Percentiles rank a stretch among this genome's conserved stretches.
These are phyloP conservation scores for Ascochyta viciae-villosae DNA, from an alignment of 2,329 filamentous ascomycete species.

Conservation along the genomic window DNA sequence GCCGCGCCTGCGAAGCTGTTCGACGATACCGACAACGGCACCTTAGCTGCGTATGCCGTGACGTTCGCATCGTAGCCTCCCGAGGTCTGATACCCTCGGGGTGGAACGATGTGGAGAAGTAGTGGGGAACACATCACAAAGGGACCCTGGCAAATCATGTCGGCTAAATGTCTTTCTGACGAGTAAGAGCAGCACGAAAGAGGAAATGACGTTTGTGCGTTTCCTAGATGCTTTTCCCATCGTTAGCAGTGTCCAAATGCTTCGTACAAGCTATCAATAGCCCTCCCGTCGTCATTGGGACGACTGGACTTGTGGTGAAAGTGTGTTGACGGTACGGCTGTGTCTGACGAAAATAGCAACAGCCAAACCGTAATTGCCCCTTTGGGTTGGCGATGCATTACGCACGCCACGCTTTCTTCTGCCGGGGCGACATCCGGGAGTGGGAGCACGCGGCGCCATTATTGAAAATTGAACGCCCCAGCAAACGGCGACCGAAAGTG, in stretches of 20 bases:
- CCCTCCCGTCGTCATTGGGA: constrained; percentile 5
- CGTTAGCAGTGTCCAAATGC: background rate
- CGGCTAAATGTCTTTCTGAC: constrained; percentile 5
- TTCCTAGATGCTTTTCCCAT: background rate
- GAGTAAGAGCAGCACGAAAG: background rate
- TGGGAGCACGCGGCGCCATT: constrained; percentile 16
- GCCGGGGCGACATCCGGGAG: constrained; percentile 7
- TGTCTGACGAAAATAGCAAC: constrained; percentile 14
- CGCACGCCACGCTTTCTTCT: constrained; percentile 1
- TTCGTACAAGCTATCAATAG: constrained; percentile 9
- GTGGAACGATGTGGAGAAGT: constrained; percentile 11
- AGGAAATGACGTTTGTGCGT: constrained; percentile 7
- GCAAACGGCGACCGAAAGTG: constrained; percentile 10
- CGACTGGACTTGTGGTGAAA: background rate
- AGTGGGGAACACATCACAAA: constrained; percentile 7
- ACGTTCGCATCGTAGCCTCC: constrained; percentile 10
- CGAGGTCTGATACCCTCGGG: constrained; percentile 6
- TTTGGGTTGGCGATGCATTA: constrained; percentile 3
- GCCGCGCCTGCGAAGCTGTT: background rate
- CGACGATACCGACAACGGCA: background rate
- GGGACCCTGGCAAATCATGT: constrained; percentile 6
- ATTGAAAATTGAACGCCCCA: constrained; percentile 5
- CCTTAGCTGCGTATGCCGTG: constrained; percentile 11
- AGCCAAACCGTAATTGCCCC: background rate
- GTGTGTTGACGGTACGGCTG: constrained; percentile 2